These are phyloP conservation scores for Acanthamoeba pearcei DNA, from an alignment of 208 protist species.

Conservation along the genomic window DNA sequence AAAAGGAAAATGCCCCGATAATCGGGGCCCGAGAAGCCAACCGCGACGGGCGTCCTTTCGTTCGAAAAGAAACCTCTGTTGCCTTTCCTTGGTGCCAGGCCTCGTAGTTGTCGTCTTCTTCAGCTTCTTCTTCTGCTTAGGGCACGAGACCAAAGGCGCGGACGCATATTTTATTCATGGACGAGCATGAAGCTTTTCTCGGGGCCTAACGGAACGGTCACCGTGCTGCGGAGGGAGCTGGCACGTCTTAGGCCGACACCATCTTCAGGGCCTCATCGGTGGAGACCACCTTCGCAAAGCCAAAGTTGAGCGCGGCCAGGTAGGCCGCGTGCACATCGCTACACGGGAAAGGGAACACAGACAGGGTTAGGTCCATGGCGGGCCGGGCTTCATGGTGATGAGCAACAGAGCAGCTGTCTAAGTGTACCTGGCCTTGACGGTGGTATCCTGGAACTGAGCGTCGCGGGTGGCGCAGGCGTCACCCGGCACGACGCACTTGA, in stretches of 20 bases:
- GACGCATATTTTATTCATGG: too few relatives aligned
- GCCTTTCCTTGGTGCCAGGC: too few relatives aligned
- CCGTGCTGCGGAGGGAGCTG: too few relatives aligned
- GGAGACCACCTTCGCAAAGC: constrained; percentile 67
- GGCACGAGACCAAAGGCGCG: too few relatives aligned
- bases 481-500: constrained; percentile 13
- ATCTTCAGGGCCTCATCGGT: constrained; percentile 38
- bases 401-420: too few relatives aligned
- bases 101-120: too few relatives aligned
- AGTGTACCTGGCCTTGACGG: constrained; percentile 44
- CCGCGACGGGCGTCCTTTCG: background rate
- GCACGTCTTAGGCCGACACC: background rate
- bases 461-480: constrained; percentile 76
- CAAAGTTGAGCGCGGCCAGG: constrained; percentile 64
- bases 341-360: background rate
- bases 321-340: constrained; percentile 74
- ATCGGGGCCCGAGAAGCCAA: background rate
- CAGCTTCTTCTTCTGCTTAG: too few relatives aligned
- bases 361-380: background rate
- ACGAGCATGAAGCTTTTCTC: background rate
- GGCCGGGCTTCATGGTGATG: background rate
- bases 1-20: background rate
- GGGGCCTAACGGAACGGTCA: too few relatives aligned
- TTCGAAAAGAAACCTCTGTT: too few relatives aligned
- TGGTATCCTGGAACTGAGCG: constrained; percentile 43